Evolutionary conservation across 306 rosid species (phyloP).

Genomic region (Mimosa bimucronata): DNA sequence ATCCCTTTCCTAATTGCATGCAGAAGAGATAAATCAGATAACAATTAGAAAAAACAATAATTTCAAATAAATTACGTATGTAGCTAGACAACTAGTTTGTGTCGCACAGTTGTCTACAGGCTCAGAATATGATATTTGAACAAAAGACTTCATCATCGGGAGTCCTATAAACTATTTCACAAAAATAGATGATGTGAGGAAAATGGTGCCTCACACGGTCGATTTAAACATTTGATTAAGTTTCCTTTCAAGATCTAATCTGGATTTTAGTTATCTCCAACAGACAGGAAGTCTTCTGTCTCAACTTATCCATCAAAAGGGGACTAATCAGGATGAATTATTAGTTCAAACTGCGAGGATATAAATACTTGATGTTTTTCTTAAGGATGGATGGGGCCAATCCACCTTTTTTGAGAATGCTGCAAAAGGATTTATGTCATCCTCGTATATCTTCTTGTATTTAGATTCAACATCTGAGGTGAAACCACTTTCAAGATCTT

Average conservation of each 20-base stretch:
- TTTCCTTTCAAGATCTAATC: constrained; percentile 14
- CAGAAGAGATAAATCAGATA: constrained; percentile 29
- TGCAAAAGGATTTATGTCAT: constrained; percentile 97
- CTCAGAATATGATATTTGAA: constrained; percentile 6
- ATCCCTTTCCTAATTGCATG: constrained; percentile 80
- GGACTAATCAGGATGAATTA: constrained; percentile 28
- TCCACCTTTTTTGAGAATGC: constrained; percentile 96
- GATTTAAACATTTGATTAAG: background rate
- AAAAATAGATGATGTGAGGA: background rate
- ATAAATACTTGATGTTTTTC: constrained; percentile 10
- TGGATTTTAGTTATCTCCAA: constrained; percentile 24
- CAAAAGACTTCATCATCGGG: background rate
- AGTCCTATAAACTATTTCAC: constrained; percentile 18
- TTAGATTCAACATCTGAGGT: constrained; percentile 95
- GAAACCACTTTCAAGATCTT: constrained; percentile 96
- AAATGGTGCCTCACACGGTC: background rate
- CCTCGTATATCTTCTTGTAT: constrained; percentile 97
- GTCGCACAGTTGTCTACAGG: constrained; percentile 8
- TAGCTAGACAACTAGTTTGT: constrained; percentile 3
- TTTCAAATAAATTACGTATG: constrained; percentile 1
- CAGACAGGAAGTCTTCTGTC: constrained; percentile 5
- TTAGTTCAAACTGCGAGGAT: constrained; percentile 19
- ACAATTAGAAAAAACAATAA: constrained; percentile 21
- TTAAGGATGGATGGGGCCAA: constrained; percentile 23
- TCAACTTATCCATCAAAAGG: constrained; percentile 14